These are phyloP conservation scores for Zymoseptoria ardabiliae DNA, from an alignment of 2,329 filamentous ascomycete species.

Conservation along the genomic window DNA sequence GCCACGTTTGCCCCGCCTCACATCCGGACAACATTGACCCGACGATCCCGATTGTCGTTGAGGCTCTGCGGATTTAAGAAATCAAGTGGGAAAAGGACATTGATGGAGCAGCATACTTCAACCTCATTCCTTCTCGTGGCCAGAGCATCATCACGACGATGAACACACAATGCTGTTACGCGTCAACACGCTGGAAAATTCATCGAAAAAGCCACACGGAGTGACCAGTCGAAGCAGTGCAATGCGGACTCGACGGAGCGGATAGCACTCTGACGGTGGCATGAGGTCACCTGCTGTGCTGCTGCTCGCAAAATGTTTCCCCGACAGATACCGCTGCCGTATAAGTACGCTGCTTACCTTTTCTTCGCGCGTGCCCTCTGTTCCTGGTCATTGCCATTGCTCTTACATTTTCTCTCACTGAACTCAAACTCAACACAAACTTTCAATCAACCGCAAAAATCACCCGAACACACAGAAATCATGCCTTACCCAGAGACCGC, in stretches of 20 bases:
- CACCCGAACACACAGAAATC: slow-evolving; percentile 16
- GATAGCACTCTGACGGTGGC: slow-evolving; percentile 1
- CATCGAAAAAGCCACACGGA: neutral
- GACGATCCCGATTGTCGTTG: neutral
- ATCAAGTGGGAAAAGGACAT: neutral
- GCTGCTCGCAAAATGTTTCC: neutral
- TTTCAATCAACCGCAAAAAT: neutral
- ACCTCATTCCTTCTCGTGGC: neutral
- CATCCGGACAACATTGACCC: slow-evolving; percentile 1
- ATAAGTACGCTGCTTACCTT: neutral
- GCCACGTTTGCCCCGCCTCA: neutral
- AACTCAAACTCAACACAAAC: slow-evolving; percentile 5
- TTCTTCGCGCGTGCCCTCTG: neutral
- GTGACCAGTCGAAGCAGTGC: neutral
- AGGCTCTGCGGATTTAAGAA: neutral
- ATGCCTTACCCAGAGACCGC: slow-evolving; percentile 48
- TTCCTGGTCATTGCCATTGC: neutral
- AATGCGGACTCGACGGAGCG: neutral
- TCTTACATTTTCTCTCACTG: neutral
- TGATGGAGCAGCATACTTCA: neutral
- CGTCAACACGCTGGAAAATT: neutral
- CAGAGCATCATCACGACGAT: neutral
- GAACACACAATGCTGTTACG: neutral
- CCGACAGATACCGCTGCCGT: neutral
- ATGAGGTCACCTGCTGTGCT: slow-evolving; percentile 5